phyloP scores from a whole-genome alignment of 441 rosid species.

The Syzygium syzygioides region DNA sequence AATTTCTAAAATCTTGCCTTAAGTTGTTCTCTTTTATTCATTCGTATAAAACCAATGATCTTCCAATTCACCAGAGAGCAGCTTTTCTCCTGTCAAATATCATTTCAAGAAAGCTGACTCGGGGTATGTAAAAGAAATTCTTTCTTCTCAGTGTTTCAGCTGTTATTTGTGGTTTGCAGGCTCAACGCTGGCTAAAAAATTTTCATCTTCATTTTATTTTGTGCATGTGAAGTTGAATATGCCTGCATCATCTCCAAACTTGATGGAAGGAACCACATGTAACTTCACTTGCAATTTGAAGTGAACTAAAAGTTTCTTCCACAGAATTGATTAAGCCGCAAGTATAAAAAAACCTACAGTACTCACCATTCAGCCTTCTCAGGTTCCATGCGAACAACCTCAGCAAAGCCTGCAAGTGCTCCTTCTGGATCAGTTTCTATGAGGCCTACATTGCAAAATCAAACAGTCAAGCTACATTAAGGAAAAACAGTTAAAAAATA shows the following conservation, averaged over 20 bases:
- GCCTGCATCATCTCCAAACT: background rate
- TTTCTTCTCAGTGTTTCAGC: background rate
- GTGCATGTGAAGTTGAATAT: background rate
- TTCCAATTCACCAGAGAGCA: background rate
- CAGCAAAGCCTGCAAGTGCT: constrained; percentile 94
- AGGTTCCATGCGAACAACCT: constrained; percentile 94
- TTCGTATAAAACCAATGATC: background rate
- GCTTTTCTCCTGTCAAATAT: background rate
- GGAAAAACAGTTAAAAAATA: background rate
- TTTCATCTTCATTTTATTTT: background rate
- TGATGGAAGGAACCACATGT: background rate
- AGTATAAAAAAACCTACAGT: background rate
- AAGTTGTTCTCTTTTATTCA: background rate
- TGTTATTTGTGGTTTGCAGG: background rate
- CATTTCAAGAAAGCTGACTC: background rate
- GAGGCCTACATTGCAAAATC: constrained; percentile 37
- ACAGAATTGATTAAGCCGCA: background rate
- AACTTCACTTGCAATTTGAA: background rate
- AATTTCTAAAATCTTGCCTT: background rate
- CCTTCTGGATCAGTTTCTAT: constrained; percentile 92
- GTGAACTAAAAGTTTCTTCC: background rate
- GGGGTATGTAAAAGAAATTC: background rate
- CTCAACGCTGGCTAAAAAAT: background rate
- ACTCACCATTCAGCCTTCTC: constrained; percentile 97
- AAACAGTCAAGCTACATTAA: background rate